Conservation (phyloP, 108 stramenopile species). For the Asterionellopsis glacialis region DNA sequence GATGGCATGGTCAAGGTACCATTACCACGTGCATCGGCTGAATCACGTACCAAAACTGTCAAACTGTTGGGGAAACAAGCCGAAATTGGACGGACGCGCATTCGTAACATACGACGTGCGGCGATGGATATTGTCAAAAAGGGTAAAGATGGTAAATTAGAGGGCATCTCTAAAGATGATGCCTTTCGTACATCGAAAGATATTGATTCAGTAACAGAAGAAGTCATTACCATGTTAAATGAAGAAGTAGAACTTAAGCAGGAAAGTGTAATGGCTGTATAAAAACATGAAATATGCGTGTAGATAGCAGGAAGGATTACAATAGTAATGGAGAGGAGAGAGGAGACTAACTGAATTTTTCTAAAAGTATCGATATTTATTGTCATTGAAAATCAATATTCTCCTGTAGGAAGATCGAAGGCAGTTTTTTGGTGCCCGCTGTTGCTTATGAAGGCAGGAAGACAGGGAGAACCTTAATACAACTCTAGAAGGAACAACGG, state of each 20-base stretch:
- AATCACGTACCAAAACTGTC: slow-evolving; percentile 69
- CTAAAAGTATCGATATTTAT: too few relatives aligned
- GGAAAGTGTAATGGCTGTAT: slow-evolving; percentile 70
- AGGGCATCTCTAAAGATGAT: slow-evolving; percentile 82
- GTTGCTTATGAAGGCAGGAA: too few relatives aligned
- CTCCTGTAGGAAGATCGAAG: too few relatives aligned
- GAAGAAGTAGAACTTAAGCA: slow-evolving; percentile 66
- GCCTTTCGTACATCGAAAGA: slow-evolving; percentile 80
- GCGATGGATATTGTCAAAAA: slow-evolving; percentile 74
- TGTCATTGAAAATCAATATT: too few relatives aligned
- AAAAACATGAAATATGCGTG: background rate
- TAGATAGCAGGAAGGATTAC: background rate
- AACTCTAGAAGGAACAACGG: too few relatives aligned
- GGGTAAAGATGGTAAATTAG: slow-evolving; percentile 78
- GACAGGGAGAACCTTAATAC: too few relatives aligned
- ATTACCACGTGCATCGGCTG: slow-evolving; percentile 64
- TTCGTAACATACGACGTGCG: slow-evolving; percentile 69
- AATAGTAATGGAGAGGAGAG: background rate
- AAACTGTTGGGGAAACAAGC: slow-evolving; percentile 62
- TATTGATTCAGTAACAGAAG: slow-evolving; percentile 70
- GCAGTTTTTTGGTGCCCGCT: too few relatives aligned
- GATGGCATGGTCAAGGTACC: slow-evolving; percentile 72
- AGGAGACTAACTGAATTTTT: too few relatives aligned
- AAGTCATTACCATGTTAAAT: slow-evolving; percentile 51
- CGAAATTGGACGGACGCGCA: slow-evolving; percentile 55